These are phyloP conservation scores for Carex myosuroides DNA, from an alignment of 176 grass and related monocot genomes.

Conservation along the genomic window DNA sequence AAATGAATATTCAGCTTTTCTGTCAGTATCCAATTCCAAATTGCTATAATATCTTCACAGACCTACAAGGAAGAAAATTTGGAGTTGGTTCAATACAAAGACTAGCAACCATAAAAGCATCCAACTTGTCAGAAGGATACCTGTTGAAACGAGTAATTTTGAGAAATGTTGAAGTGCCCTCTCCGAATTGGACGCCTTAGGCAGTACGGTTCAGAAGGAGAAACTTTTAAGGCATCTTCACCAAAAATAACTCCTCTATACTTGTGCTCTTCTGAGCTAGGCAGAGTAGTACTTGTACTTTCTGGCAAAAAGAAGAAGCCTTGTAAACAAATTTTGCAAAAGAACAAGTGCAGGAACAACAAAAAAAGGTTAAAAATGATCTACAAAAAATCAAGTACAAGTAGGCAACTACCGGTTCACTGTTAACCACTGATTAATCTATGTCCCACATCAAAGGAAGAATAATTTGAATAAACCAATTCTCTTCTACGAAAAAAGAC, in stretches of 20 bases:
- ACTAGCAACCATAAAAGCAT: background rate
- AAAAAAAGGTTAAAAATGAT: conserved; percentile 9
- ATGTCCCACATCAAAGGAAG: background rate
- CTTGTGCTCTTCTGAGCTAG: conserved; percentile 38
- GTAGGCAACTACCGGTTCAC: conserved; percentile 3
- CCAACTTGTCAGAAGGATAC: conserved; percentile 26
- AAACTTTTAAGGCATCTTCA: conserved; percentile 87
- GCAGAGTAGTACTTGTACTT: conserved; percentile 32
- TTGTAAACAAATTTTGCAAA: conserved; percentile 12
- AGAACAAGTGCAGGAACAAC: conserved; percentile 7
- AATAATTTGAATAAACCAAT: background rate
- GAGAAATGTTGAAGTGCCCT: conserved; percentile 91
- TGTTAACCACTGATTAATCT: background rate
- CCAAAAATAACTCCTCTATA: conserved; percentile 80
- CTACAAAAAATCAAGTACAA: conserved; percentile 4
- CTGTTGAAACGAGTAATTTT: conserved; percentile 76
- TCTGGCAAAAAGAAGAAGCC: conserved; percentile 32
- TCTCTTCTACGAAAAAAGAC: background rate
- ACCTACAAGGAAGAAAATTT: conserved; percentile 34
- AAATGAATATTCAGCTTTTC: conserved; percentile 79
- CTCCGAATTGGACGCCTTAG: conserved; percentile 71
- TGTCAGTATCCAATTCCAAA: conserved; percentile 89
- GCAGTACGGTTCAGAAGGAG: conserved; percentile 57
- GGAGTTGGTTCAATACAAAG: background rate
- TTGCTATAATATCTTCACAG: conserved; percentile 74